Conservation (phyloP, 257 asterid species). For the Nicotiana tabacum region DNA sequence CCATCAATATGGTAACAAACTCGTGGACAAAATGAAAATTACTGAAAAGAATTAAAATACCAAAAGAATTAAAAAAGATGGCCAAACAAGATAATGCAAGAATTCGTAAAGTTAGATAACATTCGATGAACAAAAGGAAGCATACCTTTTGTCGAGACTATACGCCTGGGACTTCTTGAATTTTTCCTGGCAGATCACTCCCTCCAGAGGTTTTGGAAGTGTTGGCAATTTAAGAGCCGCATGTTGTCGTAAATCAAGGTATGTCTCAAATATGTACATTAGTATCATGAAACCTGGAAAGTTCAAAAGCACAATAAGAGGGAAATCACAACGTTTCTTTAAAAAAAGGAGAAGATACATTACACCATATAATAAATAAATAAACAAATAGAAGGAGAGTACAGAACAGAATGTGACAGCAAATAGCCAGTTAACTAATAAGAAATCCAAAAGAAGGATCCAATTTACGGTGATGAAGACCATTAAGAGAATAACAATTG, state of each 20-base stretch:
- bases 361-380: background rate
- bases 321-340: background rate
- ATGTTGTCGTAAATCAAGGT: conserved; percentile 84
- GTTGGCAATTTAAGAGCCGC: conserved; percentile 75
- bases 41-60: conserved; percentile 32
- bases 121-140: background rate
- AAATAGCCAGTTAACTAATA: background rate
- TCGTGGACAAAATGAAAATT: conserved; percentile 76
- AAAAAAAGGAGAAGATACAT: background rate
- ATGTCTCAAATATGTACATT: conserved; percentile 71
- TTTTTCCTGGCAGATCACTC: conserved; percentile 82
- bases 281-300: conserved; percentile 81
- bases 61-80: background rate
- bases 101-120: background rate
- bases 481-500: no score
- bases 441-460: background rate
- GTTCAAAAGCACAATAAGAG: background rate
- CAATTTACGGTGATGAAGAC: background rate
- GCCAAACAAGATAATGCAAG: background rate
- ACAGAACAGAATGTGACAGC: background rate
- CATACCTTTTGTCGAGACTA: conserved; percentile 86
- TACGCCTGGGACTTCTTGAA: conserved; percentile 88
- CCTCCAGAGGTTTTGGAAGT: conserved; percentile 67
- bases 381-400: background rate
- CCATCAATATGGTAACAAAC: conserved; percentile 70